Base-by-base conservation (phyloP, 1,139 yeast species). In the Candida mesenterica region DNA sequence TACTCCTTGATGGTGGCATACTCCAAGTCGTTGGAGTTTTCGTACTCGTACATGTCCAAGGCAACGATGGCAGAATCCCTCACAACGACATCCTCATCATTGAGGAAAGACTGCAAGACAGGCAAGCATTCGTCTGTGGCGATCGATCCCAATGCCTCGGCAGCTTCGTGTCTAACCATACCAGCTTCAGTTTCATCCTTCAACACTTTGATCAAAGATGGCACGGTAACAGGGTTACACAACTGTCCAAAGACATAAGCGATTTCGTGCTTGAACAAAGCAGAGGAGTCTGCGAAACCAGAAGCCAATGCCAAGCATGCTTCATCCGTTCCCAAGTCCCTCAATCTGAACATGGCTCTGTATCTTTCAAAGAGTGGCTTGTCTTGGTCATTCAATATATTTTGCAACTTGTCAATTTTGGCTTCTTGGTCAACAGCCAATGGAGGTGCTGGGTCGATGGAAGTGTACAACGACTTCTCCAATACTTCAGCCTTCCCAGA, bases 151-250 rank as follows among this genome's bases (percentile, higher is more conserved):
- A 94, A 74, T 19, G 98, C 98, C 65, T 94, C 99, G 20, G 98
- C 98, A 39, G 98, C 98, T 65, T 94, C 99, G 59, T 94, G 99
- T 67, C 99, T 83, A 24, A 94, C 98, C 98, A 94, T 94, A 42
- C 95, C 95, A 31, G 95, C 97, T 67, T 94, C 96, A 13, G 64
- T 57, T 39, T 73, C 77, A 59, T 87, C 79, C 49, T 79, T 78
- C 52, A 94, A 75, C 6, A 92, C 90, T 61, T 85, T 81, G 44
- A 88, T 75, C 49, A 94, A 75, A 16, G 94, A 72, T 31, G 97
- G 96, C 25, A 92, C 96, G 26, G 95, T 82, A 23, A 82, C 89
- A 13, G 97, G 96, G 61, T 87, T 89, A 59, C 95, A 87, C 57
- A 94, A 73, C 67, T 94, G 99, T 32, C 99, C 99, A 58, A 92